Evolutionary conservation across 306 rosid species (phyloP).

Genomic region (Pterocarpus santalinus): DNA sequence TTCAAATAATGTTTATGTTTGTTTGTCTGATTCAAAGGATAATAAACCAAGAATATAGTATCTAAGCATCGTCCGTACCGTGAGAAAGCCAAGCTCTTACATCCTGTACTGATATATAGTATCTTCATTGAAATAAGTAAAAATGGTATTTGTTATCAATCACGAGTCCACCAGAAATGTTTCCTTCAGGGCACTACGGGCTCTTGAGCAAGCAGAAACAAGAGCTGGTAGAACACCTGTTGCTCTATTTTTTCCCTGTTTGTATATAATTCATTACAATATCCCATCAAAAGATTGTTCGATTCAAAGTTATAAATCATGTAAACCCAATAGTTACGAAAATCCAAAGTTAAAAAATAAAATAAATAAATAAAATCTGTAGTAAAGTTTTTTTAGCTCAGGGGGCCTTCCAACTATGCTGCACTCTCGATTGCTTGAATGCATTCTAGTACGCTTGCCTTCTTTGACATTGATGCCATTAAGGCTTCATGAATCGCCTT

Average conservation of each 20-base stretch:
- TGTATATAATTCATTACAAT: background rate
- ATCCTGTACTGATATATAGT: background rate
- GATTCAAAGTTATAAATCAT: background rate
- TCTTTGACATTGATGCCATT: constrained; percentile 70
- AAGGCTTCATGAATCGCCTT: constrained; percentile 75
- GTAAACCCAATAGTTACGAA: background rate
- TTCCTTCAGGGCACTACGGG: background rate
- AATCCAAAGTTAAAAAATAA: background rate
- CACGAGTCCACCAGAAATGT: background rate
- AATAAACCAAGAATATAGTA: too few species aligned
- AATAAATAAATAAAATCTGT: too few species aligned
- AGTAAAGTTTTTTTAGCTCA: background rate
- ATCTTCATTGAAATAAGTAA: background rate
- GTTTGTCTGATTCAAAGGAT: too few species aligned
- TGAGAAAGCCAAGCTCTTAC: background rate
- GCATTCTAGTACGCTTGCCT: constrained; percentile 80
- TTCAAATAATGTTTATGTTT: background rate
- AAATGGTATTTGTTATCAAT: background rate
- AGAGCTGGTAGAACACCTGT: background rate
- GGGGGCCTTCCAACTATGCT: constrained; percentile 47
- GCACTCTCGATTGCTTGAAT: constrained; percentile 81
- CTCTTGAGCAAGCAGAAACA: background rate
- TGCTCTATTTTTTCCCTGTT: background rate
- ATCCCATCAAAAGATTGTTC: background rate
- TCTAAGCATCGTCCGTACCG: background rate